Base-by-base conservation (phyloP, 495 filamentous ascomycete species). In the Penicillium macrosclerotiorum region DNA sequence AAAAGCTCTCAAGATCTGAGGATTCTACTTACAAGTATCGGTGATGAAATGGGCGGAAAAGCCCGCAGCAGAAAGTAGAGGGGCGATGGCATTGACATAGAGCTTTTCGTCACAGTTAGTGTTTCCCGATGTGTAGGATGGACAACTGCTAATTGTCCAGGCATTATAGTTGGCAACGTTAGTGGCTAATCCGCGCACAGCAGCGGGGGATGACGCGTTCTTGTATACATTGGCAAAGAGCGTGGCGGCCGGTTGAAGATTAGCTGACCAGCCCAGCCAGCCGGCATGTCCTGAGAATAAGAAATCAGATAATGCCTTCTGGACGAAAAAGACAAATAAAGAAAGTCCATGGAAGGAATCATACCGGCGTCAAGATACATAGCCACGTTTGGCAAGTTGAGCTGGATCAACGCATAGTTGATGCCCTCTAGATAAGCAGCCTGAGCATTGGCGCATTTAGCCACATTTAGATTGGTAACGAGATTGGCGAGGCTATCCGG, bases 181-280 rank as follows among this genome's bases (percentile, higher is more conserved):
- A 65, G 85, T 90, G 29, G 81, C 80, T 42, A 89, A 71, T 40
- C 88, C 87, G 52, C 86, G 81, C 51, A 91, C 67, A 46, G 82
- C 69, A 41, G 73, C 72, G 29, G 88, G 88, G 19, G 66, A 74
- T 22, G 80, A 78, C n/a, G 84, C 85, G 38, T 70, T 63, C 58
- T 77, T 84, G 73, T 83, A 90, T 24, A 85, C 77, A 45, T 74
- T 59, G 52, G 77, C 85, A 51, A 81, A 86, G 52, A 86, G 75
- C 58, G 80, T 62, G 14, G 86, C 88, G 16, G 84, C 86, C 40
- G 84, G 84, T 49, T 74, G 58, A 51, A 90, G 76, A 73, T 93
- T 91, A 45, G 80, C 85, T 33, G 81, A 68, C 88, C 88, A 93
- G 53, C 88, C 88, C 45, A 90, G 77, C 88, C 87, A 93, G 52